Base-by-base conservation (phyloP, 2,329 filamentous ascomycete genomes). In the Endocalyx cinctus region DNA sequence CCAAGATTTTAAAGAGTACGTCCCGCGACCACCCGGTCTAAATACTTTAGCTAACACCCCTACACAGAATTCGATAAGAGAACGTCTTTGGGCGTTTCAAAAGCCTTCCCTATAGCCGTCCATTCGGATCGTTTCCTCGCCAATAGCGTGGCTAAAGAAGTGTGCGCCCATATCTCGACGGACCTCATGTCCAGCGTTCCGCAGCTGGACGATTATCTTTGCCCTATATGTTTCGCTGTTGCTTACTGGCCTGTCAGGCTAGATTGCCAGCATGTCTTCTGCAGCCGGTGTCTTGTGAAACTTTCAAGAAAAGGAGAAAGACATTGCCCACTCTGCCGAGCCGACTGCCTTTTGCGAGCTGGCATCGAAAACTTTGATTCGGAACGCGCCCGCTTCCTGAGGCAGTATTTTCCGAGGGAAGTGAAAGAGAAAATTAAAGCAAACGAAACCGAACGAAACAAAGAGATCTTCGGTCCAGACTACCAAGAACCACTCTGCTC, bases 1-100 rank as follows among this genome's bases (percentile, higher is more conserved):
- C 67, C 20, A 94, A 94, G 58, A 94, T 94, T 32, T 62, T 94
- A 33, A 94, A 94, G 58, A 94, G 82, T 84, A 56, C 42, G 73
- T 58, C 7, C 17, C 16, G 25, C 23, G 13, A 17, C 17, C 17
- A 7, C 17, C 27, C 12, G 17, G 15, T 16, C 11, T 20, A 14
- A 10, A 29, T 16, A 11, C 17, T 13, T 10, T 34, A 25, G 39
- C 33, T 45, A 19, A 43, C 35, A 29, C 11, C 23, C 14, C 4
- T 17, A 20, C 4, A 6, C 42, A 88, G 79, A 90, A 62, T 94
- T 94, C 54, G 85, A 92, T 60, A 94, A 94, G 60, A 77, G 79
- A 38, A 94, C 87, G 2, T 78, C 82, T 1, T 67, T 94, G 14
- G 79, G 82, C 17, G 79, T 82, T 1, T 78, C 78, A 25, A 65